Percentiles rank a stretch among this genome's conserved stretches.
Evolutionary conservation across 441 rosid species (phyloP).

Genomic region (Raphanus hybrid): DNA sequence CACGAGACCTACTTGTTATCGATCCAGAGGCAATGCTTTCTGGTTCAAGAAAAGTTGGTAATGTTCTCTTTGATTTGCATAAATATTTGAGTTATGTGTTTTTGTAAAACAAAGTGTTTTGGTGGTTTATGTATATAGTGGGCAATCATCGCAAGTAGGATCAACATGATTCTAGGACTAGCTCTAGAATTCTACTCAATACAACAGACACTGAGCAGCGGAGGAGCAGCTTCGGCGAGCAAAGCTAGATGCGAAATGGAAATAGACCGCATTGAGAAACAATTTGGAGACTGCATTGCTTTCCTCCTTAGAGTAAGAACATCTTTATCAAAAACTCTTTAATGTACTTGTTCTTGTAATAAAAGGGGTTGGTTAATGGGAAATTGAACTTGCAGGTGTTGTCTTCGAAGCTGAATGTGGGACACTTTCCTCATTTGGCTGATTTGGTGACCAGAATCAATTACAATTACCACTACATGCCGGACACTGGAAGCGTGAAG

Average conservation of each 20-base stretch:
- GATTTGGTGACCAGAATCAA: slow-evolving; percentile 92
- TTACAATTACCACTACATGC: slow-evolving; percentile 92
- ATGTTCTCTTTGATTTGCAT: slow-evolving; percentile 3
- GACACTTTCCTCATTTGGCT: slow-evolving; percentile 92
- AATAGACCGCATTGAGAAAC: slow-evolving; percentile 81
- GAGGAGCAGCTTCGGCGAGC: slow-evolving; percentile 78
- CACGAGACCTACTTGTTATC: slow-evolving; percentile 90
- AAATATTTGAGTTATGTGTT: neutral
- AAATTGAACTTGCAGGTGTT: slow-evolving; percentile 61
- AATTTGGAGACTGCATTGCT: slow-evolving; percentile 85
- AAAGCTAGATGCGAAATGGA: slow-evolving; percentile 86
- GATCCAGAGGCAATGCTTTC: slow-evolving; percentile 94
- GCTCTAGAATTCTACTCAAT: slow-evolving; percentile 91
- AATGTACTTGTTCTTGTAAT: neutral
- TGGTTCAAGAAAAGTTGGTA: slow-evolving; percentile 96
- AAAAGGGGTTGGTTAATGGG: neutral
- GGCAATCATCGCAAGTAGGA: slow-evolving; percentile 88
- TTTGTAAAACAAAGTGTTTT: slow-evolving; percentile 6
- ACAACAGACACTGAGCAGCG: slow-evolving; percentile 79
- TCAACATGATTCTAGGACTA: slow-evolving; percentile 82
- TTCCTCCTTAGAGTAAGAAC: slow-evolving; percentile 83
- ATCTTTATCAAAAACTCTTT: slow-evolving; percentile 12
- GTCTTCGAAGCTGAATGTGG: slow-evolving; percentile 86
- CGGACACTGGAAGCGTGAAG: slow-evolving; percentile 77
- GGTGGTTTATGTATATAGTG: slow-evolving; percentile 54